These are phyloP conservation scores for Nemania sp. DNA, from an alignment of 2,329 filamentous ascomycete genomes.

Conservation along the genomic window DNA sequence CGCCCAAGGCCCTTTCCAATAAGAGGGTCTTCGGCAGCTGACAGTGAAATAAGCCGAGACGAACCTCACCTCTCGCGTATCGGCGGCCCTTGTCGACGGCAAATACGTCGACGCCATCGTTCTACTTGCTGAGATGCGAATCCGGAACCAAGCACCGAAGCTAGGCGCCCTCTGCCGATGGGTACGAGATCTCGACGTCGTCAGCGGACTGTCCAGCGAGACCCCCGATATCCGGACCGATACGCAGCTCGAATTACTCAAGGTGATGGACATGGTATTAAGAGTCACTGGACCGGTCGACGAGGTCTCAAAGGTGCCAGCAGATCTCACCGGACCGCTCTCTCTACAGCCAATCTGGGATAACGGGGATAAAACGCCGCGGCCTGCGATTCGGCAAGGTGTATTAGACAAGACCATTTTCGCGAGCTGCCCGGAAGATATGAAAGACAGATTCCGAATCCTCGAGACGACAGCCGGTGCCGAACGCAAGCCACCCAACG, in stretches of 20 bases:
- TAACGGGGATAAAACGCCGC: constrained; percentile 50
- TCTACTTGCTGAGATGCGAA: constrained; percentile 70
- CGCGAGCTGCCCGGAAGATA: constrained; percentile 42
- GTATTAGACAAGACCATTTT: constrained; percentile 64
- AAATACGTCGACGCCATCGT: constrained; percentile 69
- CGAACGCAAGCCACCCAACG: constrained; percentile 69
- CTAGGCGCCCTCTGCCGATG: constrained; percentile 72
- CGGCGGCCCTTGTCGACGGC: constrained; percentile 66
- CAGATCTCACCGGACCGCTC: constrained; percentile 52
- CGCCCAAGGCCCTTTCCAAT: constrained; percentile 4
- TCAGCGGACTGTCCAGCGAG: constrained; percentile 65
- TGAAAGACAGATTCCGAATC: constrained; percentile 54
- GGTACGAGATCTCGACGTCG: constrained; percentile 72
- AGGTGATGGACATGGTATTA: constrained; percentile 66
- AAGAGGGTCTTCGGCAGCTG: constrained; percentile 5
- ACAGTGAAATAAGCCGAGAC: constrained; percentile 49
- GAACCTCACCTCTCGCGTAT: constrained; percentile 69
- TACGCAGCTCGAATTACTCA: constrained; percentile 59
- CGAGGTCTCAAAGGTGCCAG: constrained; percentile 43
- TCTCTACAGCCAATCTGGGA: constrained; percentile 66
- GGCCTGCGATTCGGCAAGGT: constrained; percentile 55
- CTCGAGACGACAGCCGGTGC: constrained; percentile 65
- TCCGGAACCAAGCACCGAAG: constrained; percentile 67
- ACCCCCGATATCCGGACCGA: constrained; percentile 51
- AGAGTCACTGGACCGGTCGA: constrained; percentile 67